Evolutionary conservation across 805 yeast species (phyloP), one percentile per base, ranked within the genome.

Genomic region (Citeromyces nyonsensis): DNA sequence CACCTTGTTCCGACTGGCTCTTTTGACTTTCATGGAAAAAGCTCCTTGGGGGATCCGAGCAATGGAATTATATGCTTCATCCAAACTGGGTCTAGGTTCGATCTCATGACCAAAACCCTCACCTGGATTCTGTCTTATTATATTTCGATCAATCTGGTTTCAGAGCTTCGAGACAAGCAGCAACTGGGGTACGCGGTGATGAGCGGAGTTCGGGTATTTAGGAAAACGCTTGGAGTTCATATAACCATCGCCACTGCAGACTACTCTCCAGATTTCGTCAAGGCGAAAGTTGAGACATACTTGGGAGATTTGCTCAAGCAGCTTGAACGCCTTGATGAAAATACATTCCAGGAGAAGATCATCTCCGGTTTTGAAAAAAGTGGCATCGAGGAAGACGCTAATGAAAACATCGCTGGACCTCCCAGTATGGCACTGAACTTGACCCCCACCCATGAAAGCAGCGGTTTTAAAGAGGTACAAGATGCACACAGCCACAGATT

Each of bases 151-250:
- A 50, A 61, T 1, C 52, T 69, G 12, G 48, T 56, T 1, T 52
- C 61, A 3, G 73, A 66, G 30, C 48, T 78, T 11, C 51, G 86
- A 38, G 61, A 59, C 12, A 64, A 62, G 40, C 62, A 61, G 36
- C 79, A 72, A 39, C 47, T 79, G 34, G 86, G 83, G 0, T 79
- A 79, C 44, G 58, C 63, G 4, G 69, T 75, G 0, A 40, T 63
- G n/a, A 67, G 74, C 13, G 84, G 84, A 0, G 35, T 63, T 15
- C 52, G 80, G 36, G 41, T 65, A 1, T 47, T 69, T 20, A 54
- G 73, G 34, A 57, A 61, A 14, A 64, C 74, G 0, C 48, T 66
- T 24, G 88, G 88, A 1, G 37, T 77, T 3, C 76, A 71, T 41
- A 49, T 79, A 8, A 56, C 69, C 1, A 48, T 75, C 0, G 64